Evolutionary conservation across 352 stramenopile species (phyloP), one percentile per base, ranked within the genome.

Genomic region (Phytophthora capsici): DNA sequence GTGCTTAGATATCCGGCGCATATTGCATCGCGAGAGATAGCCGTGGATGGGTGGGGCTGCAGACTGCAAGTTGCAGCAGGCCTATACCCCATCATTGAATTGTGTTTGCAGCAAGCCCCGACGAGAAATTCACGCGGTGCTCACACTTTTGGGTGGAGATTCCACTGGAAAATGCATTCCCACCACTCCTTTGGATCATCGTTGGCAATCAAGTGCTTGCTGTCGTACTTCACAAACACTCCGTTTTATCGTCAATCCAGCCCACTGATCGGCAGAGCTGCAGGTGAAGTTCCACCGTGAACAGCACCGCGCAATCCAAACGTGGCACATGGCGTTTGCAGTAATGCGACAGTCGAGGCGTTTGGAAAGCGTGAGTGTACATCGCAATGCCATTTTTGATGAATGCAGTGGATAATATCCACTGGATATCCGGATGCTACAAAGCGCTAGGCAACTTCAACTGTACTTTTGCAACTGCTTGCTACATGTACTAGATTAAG

Each of bases 1-100:
- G 57, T 65, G 57, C 57, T 52, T 26, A 37, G 57, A 66, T 28
- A 66, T 60, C 38, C 57, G 49, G 50, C 16, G 30, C 20, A 66
- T 9, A 34, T 34, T 34, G 28, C 28, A 34, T 4, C 28, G 28
- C 28, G 28, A 34, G 28, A 52, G 57, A 65, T 58, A 23, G 8
- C 32, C 7, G 57, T 30, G 38, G 57, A 65, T 65, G 47, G 16
- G 57, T 51, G 47, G 7, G 28, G 28, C 14, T 34, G 28, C 28
- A n/a, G n/a, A n/a, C n/a, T n/a, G n/a, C n/a, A n/a, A n/a, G n/a
- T 34, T 34, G 1, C 28, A 34, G 28, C 28, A 34, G 9, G 28
- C 8, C 28, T 9, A n/a, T 37, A 2, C 19, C 23, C 14, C 26
- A 32, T 59, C 48, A 52, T 47, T 41, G 48, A 57, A 53, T 20